Evolutionary conservation across 306 rosid species (phyloP).

Genomic region (Mimosa bimucronata): DNA sequence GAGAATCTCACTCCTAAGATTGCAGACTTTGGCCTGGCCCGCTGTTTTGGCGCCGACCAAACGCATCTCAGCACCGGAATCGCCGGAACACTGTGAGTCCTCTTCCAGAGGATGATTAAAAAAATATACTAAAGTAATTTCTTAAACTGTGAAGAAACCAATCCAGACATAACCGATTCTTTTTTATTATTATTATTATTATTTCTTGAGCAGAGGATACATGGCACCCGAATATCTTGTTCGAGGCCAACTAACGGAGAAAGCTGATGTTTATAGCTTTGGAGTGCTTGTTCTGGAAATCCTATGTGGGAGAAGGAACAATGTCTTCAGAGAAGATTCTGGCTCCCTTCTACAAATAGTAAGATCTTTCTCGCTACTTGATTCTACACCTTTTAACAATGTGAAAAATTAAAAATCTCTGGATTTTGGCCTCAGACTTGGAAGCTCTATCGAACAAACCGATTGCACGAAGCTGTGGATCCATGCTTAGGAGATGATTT

Average conservation of each 20-base stretch:
- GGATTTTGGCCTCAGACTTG: conserved; percentile 59
- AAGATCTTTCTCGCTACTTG: conserved; percentile 33
- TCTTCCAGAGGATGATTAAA: no score
- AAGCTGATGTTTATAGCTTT: conserved; percentile 81
- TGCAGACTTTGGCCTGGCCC: conserved; percentile 88
- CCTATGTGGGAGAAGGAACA: conserved; percentile 69
- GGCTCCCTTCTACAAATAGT: conserved; percentile 75
- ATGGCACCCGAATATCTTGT: conserved; percentile 94
- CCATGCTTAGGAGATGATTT: conserved; percentile 54
- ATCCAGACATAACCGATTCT: not conserved
- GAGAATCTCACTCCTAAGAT: conserved; percentile 75
- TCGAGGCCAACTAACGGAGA: conserved; percentile 87
- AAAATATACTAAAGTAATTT: not conserved
- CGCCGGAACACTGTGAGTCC: conserved; percentile 91
- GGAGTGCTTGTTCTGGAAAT: conserved; percentile 89
- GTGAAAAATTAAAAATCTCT: not conserved
- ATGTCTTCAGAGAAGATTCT: conserved; percentile 58
- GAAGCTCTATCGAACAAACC: conserved; percentile 56
- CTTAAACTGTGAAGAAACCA: not conserved
- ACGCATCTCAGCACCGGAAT: conserved; percentile 88
- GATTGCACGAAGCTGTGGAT: conserved; percentile 61
- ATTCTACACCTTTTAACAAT: not conserved
- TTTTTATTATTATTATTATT: not conserved
- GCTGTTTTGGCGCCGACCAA: conserved; percentile 74
- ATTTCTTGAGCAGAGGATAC: conserved; percentile 60